Conservation (phyloP, 805 yeast species). For the Crinitomyces ghanaensis region DNA sequence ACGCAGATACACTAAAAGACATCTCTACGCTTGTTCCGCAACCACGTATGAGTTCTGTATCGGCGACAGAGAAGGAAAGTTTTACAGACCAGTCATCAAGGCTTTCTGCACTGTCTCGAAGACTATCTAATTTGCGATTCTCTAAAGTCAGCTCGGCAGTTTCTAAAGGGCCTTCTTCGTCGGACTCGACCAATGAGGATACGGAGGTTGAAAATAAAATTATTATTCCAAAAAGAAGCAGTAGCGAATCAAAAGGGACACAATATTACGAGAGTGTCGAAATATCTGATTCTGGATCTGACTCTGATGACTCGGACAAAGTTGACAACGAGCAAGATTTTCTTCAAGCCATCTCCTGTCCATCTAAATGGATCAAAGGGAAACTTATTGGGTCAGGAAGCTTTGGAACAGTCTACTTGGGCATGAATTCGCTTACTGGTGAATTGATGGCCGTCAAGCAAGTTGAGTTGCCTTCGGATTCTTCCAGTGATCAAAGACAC, state of each 20-base stretch:
- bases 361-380: conserved; percentile 84
- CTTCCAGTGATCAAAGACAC: conserved; percentile 23
- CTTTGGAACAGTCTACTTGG: conserved; percentile 87
- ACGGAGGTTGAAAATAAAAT: not conserved
- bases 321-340: conserved; percentile 10
- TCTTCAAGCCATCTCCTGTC: conserved; percentile 41
- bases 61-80: too few relatives aligned
- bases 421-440: conserved; percentile 85
- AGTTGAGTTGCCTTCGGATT: conserved; percentile 51
- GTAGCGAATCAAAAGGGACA: not conserved
- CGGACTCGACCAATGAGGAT: not conserved
- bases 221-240: not conserved
- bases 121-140: conserved; percentile 2
- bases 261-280: not conserved
- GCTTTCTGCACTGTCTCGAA: conserved; percentile 3
- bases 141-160: not conserved
- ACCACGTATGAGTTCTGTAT: too few relatives aligned
- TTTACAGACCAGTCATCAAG: too few relatives aligned
- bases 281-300: conserved; percentile 6
- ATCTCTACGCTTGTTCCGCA: conserved; percentile 6
- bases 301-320: not conserved
- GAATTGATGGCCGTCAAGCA: conserved; percentile 97
- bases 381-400: conserved; percentile 90
- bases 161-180: not conserved
- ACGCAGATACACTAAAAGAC: not conserved